These are phyloP conservation scores for Pseudopithomyces chartarum DNA, from an alignment of 2,329 filamentous ascomycete genomes.

Conservation along the genomic window DNA sequence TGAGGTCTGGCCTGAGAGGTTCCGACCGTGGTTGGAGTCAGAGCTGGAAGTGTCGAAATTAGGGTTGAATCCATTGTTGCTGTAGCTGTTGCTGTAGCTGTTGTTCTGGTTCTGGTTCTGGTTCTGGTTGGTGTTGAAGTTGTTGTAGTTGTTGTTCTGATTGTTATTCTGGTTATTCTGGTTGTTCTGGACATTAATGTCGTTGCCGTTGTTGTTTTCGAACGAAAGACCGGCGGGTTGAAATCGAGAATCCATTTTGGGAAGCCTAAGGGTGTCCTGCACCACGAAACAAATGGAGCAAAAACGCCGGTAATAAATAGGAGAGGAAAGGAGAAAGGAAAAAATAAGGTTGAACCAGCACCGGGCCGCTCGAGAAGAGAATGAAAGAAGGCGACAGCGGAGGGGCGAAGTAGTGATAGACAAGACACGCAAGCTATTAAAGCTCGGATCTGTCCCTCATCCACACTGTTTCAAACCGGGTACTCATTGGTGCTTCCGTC, in stretches of 20 bases:
- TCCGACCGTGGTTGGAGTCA: not conserved
- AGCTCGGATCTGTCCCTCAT: constrained; percentile 18
- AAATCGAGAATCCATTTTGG: constrained; percentile 38
- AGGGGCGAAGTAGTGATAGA: constrained; percentile 33
- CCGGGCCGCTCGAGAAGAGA: constrained; percentile 28
- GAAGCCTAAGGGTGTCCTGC: constrained; percentile 35
- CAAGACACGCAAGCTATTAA: constrained; percentile 21
- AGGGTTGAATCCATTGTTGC: constrained; percentile 16
- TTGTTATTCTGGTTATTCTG: constrained; percentile 8
- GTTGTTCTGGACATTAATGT: not conserved
- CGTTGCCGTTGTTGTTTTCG: constrained; percentile 20
- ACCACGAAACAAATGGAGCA: constrained; percentile 28
- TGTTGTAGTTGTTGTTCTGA: constrained; percentile 12
- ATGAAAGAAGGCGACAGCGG: constrained; percentile 18
- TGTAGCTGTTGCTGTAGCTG: constrained; percentile 14
- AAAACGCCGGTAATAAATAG: constrained; percentile 19
- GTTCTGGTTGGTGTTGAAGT: too few species aligned
- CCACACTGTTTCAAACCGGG: constrained; percentile 35
- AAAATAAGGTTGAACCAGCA: constrained; percentile 24
- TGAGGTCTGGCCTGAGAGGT: constrained; percentile 27
- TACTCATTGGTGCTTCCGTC: constrained; percentile 25
- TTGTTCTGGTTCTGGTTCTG: constrained; percentile 6
- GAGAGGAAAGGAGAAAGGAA: constrained; percentile 14
- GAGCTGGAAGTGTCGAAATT: constrained; percentile 22
- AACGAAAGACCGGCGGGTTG: constrained; percentile 33